Conservation (phyloP, 1,284 basidiomycete species). For the Tylopilus sp. region DNA sequence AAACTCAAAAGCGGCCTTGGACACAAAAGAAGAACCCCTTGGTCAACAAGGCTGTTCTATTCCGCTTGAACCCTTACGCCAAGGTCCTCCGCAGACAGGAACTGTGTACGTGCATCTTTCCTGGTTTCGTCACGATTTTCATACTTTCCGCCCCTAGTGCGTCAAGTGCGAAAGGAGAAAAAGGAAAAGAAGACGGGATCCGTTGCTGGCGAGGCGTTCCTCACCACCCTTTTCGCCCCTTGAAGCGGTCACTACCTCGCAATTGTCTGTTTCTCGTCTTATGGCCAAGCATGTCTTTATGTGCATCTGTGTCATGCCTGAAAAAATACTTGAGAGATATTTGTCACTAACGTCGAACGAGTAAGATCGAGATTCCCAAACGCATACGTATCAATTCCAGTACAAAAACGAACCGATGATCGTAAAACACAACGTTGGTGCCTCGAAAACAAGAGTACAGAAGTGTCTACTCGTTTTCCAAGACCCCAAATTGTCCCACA, state of each 20-base stretch:
- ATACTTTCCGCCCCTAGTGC: slow-evolving; percentile 45
- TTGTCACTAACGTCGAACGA: neutral
- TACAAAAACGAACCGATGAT: neutral
- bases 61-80: slow-evolving; percentile 99
- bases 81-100: slow-evolving; percentile 89
- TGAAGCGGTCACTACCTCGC: slow-evolving; percentile 40
- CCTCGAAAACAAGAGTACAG: neutral
- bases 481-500: slow-evolving; percentile 35
- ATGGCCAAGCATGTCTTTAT: slow-evolving; percentile 13
- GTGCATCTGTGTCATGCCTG: slow-evolving; percentile 17
- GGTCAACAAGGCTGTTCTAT: slow-evolving; percentile 92
- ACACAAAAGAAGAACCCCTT: slow-evolving; percentile 99
- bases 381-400: neutral
- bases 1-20: slow-evolving; percentile 88
- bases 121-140: neutral
- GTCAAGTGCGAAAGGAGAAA: slow-evolving; percentile 63
- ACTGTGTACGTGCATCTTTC: slow-evolving; percentile 55
- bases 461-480: slow-evolving; percentile 3
- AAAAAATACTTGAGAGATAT: slow-evolving; percentile 11
- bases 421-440: neutral
- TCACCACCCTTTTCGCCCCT: slow-evolving; percentile 80
- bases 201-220: slow-evolving; percentile 81
- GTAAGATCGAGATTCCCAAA: neutral
- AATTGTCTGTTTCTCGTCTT: slow-evolving; percentile 5
- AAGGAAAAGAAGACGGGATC: slow-evolving; percentile 62